Percentiles rank a stretch among this genome's conserved stretches.
Evolutionary conservation across 768 basidiomycete species (phyloP).

Genomic region (Ramaria rubella): DNA sequence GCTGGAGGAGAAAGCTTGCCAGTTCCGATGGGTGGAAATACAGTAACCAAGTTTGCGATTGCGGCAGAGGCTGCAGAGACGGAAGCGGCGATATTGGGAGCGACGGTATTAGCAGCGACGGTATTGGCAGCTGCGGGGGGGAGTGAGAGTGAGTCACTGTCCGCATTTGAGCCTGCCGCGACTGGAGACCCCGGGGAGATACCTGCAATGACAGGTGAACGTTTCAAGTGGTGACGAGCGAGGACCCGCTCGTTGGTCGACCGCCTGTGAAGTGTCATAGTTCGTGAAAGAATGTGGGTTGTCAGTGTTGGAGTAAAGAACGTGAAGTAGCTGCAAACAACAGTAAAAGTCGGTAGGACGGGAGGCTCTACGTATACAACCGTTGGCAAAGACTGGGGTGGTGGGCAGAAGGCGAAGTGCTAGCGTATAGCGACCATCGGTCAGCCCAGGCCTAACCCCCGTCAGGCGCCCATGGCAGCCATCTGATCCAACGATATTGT

Average conservation of each 20-base stretch:
- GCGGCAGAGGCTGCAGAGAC: too few relatives aligned
- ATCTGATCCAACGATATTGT: too few relatives aligned
- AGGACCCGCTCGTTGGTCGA: slow-evolving; percentile 5
- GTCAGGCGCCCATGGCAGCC: too few relatives aligned
- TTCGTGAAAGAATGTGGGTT: slow-evolving; percentile 3
- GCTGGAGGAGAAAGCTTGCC: neutral
- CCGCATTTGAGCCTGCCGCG: too few relatives aligned
- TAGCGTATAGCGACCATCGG: neutral
- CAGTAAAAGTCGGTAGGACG: neutral
- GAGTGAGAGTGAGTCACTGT: neutral
- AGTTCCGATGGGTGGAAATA: neutral
- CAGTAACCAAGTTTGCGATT: neutral
- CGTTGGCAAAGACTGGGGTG: neutral
- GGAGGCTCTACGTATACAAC: neutral
- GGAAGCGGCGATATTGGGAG: neutral
- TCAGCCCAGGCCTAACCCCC: neutral
- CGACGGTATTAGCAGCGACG: neutral
- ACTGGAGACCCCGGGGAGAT: too few relatives aligned
- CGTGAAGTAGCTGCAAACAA: neutral
- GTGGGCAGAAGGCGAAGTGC: neutral
- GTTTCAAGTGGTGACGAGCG: slow-evolving; percentile 2
- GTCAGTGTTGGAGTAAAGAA: neutral
- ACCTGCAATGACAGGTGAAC: neutral
- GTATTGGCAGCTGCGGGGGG: neutral
- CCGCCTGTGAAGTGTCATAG: neutral